Evolutionary conservation across 352 stramenopile genomes (phyloP).

Genomic region (Peronospora farinosa): DNA sequence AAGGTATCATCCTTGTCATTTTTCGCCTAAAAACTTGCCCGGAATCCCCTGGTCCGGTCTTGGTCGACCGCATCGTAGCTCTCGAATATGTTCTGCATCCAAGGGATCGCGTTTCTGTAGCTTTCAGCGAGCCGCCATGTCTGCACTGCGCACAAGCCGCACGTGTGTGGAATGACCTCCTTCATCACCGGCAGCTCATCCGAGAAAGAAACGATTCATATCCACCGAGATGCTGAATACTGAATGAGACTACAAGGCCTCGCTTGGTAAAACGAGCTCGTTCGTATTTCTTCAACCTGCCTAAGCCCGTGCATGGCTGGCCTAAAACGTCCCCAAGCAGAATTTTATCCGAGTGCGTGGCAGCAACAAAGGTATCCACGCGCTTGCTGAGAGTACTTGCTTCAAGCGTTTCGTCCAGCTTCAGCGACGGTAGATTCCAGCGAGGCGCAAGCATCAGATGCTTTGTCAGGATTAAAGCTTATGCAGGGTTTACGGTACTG

Average conservation of each 20-base stretch:
- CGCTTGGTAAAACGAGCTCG: not conserved
- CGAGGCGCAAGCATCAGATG: constrained; percentile 28
- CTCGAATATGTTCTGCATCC: constrained; percentile 70
- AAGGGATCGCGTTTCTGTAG: constrained; percentile 50
- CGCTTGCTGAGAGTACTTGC: constrained; percentile 24
- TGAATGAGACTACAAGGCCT: constrained; percentile 13
- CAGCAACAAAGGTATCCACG: constrained; percentile 75
- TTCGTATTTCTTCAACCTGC: constrained; percentile 22
- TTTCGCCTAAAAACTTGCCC: constrained; percentile 44
- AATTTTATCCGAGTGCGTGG: constrained; percentile 76
- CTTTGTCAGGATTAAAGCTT: constrained; percentile 82
- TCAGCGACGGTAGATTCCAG: constrained; percentile 31
- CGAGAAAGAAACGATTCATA: constrained; percentile 75
- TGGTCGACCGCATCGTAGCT: constrained; percentile 74
- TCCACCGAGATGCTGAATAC: constrained; percentile 41
- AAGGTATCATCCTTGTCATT: constrained; percentile 45
- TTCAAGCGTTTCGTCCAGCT: constrained; percentile 11
- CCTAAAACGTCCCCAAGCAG: constrained; percentile 44
- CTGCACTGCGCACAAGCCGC: constrained; percentile 34
- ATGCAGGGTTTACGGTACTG: constrained; percentile 80
- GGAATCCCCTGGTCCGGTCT: constrained; percentile 31
- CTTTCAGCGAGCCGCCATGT: constrained; percentile 57
- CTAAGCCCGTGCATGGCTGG: constrained; percentile 27
- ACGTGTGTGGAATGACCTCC: constrained; percentile 66
- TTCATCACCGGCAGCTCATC: constrained; percentile 72